Conservation (phyloP, 257 asterid genomes). For the Rehmannia glutinosa region DNA sequence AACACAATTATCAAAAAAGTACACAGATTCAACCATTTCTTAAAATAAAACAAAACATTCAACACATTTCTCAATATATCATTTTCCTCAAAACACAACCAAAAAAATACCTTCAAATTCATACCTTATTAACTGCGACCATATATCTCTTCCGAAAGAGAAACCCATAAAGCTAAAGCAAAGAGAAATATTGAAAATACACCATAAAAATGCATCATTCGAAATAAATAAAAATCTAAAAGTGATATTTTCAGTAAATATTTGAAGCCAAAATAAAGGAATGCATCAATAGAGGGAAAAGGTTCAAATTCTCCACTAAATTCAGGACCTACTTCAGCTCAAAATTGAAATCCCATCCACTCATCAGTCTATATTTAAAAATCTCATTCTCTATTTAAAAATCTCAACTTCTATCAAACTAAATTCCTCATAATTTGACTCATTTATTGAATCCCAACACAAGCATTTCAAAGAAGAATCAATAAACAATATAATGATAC, state of each 20-base stretch:
- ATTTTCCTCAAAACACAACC: too few relatives aligned
- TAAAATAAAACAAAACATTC: too few relatives aligned
- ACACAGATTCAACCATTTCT: too few relatives aligned
- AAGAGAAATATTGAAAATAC: background rate
- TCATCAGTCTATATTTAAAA: background rate
- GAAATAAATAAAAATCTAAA: background rate
- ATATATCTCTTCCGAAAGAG: too few relatives aligned
- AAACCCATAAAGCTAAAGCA: too few relatives aligned
- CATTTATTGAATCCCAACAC: background rate
- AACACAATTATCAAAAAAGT: too few relatives aligned
- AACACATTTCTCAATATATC: too few relatives aligned
- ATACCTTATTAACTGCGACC: too few relatives aligned
- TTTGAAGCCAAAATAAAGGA: background rate
- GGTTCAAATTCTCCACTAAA: background rate
- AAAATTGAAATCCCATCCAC: background rate
- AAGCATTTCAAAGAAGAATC: background rate
- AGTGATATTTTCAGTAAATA: too few relatives aligned
- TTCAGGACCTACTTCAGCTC: background rate
- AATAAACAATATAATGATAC: background rate
- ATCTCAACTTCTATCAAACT: background rate
- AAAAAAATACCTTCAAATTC: too few relatives aligned
- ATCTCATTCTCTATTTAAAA: too few relatives aligned
- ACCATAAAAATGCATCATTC: background rate
- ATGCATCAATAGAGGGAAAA: background rate
- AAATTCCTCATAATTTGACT: background rate